These are phyloP conservation scores for Prunus yedoensis DNA, from an alignment of 331 rosid genomes.

Conservation along the genomic window DNA sequence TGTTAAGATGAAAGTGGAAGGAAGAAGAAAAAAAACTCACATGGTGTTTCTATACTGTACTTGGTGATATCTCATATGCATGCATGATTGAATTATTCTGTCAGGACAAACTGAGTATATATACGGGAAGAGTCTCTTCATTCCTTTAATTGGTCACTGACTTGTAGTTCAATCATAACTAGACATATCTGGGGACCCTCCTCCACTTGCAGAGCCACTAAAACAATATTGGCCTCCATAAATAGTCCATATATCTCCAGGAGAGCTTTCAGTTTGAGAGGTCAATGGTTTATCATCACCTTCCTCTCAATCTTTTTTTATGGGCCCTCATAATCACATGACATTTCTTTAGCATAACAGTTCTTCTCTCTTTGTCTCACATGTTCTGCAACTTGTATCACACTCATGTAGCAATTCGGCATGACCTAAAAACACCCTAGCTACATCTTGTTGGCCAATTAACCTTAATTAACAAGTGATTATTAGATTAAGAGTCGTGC, in stretches of 20 bases:
- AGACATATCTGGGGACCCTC: slow-evolving; percentile 50
- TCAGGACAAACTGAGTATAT: slow-evolving; percentile 31
- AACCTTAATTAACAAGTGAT: no score
- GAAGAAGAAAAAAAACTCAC: slow-evolving; percentile 12
- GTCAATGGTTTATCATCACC: slow-evolving; percentile 38
- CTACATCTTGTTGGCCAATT: no score
- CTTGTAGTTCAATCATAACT: slow-evolving; percentile 41
- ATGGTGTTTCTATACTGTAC: slow-evolving; percentile 38
- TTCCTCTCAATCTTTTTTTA: slow-evolving; percentile 35
- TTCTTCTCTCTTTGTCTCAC: slow-evolving; percentile 16
- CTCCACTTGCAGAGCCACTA: slow-evolving; percentile 54
- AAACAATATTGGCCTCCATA: slow-evolving; percentile 34
- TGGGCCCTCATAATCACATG: slow-evolving; percentile 39
- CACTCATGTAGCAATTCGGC: neutral
- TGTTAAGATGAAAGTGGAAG: slow-evolving; percentile 23
- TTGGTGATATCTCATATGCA: slow-evolving; percentile 7
- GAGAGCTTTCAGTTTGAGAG: neutral
- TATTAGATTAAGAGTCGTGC: no score
- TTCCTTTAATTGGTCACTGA: slow-evolving; percentile 44
- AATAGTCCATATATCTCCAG: slow-evolving; percentile 10
- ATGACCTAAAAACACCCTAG: neutral
- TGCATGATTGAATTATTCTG: slow-evolving; percentile 35
- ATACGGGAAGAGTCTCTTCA: slow-evolving; percentile 36
- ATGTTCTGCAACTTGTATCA: slow-evolving; percentile 8
- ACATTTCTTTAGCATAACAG: slow-evolving; percentile 20